Evolutionary conservation across 257 asterid species (phyloP), one percentile per base, ranked within the genome.

Genomic region (Solanum arcanum): DNA sequence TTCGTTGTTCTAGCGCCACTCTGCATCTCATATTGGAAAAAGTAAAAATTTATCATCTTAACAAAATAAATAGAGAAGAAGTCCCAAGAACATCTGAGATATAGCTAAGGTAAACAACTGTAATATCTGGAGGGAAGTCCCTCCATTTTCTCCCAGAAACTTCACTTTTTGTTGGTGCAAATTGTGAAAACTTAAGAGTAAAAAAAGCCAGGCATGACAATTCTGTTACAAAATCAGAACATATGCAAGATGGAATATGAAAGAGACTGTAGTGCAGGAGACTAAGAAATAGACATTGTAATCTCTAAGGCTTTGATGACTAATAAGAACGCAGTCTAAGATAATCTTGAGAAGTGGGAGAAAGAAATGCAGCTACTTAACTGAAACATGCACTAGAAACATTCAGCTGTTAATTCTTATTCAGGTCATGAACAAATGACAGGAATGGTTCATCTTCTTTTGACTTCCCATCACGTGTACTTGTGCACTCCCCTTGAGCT

Each of bases 91-190:
- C 18, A 47, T 47, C 59, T 14, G 59, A 47, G 59, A 47, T 2
- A 47, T 47, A 14, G 59, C 59, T 47, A 14, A 47, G 20, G 59
- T 47, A 47, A 13, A 13, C 20, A 47, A 47, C 59, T 47, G 88
- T 86, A 89, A 86, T 52, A 41, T 91, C 89, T 39, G 86, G 88
- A 69, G 83, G 83, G 83, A 60, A 46, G 83, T 89, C 91, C 89
- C 90, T 92, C 97, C 95, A 93, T 89, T 95, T 95, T 86, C 88
- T 8, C 81, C 90, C 88, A 87, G 87, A 82, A 86, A 88, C 90
- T 88, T 85, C 89, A 73, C 47, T 81, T 82, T 88, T 92, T 86
- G 88, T 89, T 84, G 90, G 49, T 27, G 80, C 89, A 52, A 52
- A 81, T 88, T 91, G 95, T 94, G 93, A 88, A 93, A 69, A 87